These are phyloP conservation scores for Leccinellum albellum DNA, from an alignment of 768 basidiomycete genomes.

Conservation along the genomic window DNA sequence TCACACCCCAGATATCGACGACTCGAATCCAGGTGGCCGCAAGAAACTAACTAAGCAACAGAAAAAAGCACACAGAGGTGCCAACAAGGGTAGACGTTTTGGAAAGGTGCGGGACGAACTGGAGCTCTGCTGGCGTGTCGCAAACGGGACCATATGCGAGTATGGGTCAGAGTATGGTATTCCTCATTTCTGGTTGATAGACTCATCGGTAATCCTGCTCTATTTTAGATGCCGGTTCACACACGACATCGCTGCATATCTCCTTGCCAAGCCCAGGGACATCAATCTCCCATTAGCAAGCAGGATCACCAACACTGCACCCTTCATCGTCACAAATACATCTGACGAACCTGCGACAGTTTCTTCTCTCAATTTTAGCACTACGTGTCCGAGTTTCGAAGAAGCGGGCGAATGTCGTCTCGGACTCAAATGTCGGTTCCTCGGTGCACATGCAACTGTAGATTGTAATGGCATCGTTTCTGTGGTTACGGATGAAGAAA, in stretches of 20 bases:
- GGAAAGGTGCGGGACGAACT: constrained; percentile 74
- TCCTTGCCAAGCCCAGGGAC: constrained; percentile 72
- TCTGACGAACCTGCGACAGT: not conserved
- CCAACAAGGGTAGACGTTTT: constrained; percentile 82
- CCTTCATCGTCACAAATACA: constrained; percentile 42
- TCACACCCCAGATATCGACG: constrained; percentile 33
- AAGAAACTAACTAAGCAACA: constrained; percentile 56
- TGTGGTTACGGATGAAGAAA: constrained; percentile 55
- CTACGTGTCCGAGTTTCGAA: constrained; percentile 24
- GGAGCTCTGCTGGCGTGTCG: constrained; percentile 79
- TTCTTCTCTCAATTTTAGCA: constrained; percentile 20
- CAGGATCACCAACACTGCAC: constrained; percentile 43
- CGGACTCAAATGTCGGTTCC: constrained; percentile 89
- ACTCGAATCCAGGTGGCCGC: constrained; percentile 21
- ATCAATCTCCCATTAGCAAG: constrained; percentile 52
- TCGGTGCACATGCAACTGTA: constrained; percentile 66
- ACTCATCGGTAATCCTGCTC: not conserved
- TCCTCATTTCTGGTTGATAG: not conserved
- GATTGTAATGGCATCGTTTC: constrained; percentile 43
- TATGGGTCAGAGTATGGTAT: constrained; percentile 58
- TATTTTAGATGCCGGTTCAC: constrained; percentile 65
- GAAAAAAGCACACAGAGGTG: constrained; percentile 71
- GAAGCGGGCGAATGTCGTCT: constrained; percentile 31
- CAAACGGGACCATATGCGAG: constrained; percentile 66
- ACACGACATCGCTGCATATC: constrained; percentile 75